Evolutionary conservation across 768 basidiomycete species (phyloP), one percentile per base, ranked within the genome.

Genomic region (Termitomyces sp.): DNA sequence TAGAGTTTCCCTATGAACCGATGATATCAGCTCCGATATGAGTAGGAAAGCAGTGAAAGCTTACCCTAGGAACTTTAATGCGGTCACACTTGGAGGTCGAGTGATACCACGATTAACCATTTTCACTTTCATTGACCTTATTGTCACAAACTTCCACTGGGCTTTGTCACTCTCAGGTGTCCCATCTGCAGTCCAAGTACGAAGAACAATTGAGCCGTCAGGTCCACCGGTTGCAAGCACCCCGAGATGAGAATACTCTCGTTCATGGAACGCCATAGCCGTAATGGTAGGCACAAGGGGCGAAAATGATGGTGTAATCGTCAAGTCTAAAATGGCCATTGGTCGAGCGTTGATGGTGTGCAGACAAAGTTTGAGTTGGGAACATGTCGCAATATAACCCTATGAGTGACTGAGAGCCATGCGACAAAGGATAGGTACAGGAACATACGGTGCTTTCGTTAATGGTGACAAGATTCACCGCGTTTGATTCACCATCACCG

Each of bases 351-450:
- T 96, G 73, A 96, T 80, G 0, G 92, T 96, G 69, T 94, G 92
- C 16, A 95, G 71, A 68, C 84, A 88, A 16, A 97, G 70, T 53
- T 83, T 83, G 1, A 78, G 71, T 25, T 77, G 70, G 2, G 94
- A 95, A 61, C 91, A 93, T 0, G 92, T 86, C 0, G 92, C 92
- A 53, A 96, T 86, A 68, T 91, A 87, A 11, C 95, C 95, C 93
- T 95, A 60, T 7, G 47, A 19, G 12, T 16, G 12, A n/a, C 12
- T 45, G 7, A 44, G 34, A 31, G 5, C 9, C 19, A 29, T 31
- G 29, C 7, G 14, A 19, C 12, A 35, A 34, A 40, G 9, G 29
- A 49, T 4, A 25, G 17, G 53, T 19, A 11, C n/a, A 40, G 42
- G n/a, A 14, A 75, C 88, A 63, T 66, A 95, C 93, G 47, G 89